Conservation (phyloP, 2,329 filamentous ascomycete species). For the Talaromyces verruculosus region DNA sequence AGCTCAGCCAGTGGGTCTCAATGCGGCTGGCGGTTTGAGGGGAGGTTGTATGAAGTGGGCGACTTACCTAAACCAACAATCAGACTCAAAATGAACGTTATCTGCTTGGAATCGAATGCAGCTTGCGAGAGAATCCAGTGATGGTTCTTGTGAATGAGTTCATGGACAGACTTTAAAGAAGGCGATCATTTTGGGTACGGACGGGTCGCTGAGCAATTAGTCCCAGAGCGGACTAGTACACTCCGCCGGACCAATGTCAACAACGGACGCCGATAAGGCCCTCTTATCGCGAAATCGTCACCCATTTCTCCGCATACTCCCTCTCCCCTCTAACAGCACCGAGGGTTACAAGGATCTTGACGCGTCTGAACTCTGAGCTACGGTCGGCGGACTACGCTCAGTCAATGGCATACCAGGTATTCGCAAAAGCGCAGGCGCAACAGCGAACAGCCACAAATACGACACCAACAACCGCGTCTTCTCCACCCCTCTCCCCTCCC, state of each 20-base stretch:
- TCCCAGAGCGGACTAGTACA: neutral
- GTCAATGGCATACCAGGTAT: slow-evolving; percentile 41
- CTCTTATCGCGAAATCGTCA: slow-evolving; percentile 3
- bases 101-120: no score
- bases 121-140: no score
- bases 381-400: neutral
- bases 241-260: neutral
- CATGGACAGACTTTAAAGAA: slow-evolving; percentile 3
- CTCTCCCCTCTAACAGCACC: neutral
- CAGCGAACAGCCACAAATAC: slow-evolving; percentile 24
- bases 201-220: neutral
- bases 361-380: neutral
- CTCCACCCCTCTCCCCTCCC: slow-evolving; percentile 27
- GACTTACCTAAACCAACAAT: neutral
- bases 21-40: neutral
- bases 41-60: neutral
- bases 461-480: slow-evolving; percentile 24
- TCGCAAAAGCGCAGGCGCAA: slow-evolving; percentile 35
- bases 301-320: slow-evolving; percentile 12
- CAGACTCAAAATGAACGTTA: no score
- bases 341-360: neutral
- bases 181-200: slow-evolving; percentile 9
- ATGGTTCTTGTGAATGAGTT: neutral
- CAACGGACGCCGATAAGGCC: slow-evolving; percentile 15
- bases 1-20: slow-evolving; percentile 4